A percentile compares a stretch with the other conserved stretches of the same genome.
These are phyloP conservation scores for Plasmodium relictum DNA, from an alignment of 169 alveolate species.

Conservation along the genomic window DNA sequence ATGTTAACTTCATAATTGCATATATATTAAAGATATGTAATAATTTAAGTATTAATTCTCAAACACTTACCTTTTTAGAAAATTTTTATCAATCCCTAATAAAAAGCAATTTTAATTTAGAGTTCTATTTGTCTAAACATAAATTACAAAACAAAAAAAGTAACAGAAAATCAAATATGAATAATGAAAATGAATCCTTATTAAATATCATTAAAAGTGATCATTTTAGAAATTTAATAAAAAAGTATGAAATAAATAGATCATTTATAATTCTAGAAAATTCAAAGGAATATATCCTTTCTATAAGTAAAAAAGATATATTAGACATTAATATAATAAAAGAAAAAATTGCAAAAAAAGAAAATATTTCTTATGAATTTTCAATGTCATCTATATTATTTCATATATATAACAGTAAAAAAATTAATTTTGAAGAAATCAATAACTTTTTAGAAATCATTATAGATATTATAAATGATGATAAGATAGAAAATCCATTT, in stretches of 20 bases:
- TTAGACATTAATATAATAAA: slow-evolving; percentile 29
- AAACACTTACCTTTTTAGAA: slow-evolving; percentile 27
- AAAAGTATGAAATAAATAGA: slow-evolving; percentile 23
- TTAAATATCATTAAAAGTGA: slow-evolving; percentile 5
- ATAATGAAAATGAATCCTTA: background rate
- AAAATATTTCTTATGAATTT: slow-evolving; percentile 11
- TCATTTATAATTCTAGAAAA: background rate
- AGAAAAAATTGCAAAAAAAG: background rate
- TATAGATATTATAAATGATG: slow-evolving; percentile 8
- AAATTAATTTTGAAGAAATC: slow-evolving; percentile 19
- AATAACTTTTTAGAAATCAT: slow-evolving; percentile 12
- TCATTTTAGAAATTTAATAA: slow-evolving; percentile 15
- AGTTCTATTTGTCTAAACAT: background rate
- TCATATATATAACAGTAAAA: slow-evolving; percentile 5
- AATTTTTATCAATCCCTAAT: slow-evolving; percentile 28
- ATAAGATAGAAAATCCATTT: background rate
- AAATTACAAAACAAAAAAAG: background rate
- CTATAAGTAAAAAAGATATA: background rate
- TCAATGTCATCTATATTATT: slow-evolving; percentile 14
- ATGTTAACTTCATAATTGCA: slow-evolving; percentile 20
- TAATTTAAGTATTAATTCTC: slow-evolving; percentile 24
- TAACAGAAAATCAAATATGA: background rate
- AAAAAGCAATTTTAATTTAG: slow-evolving; percentile 25
- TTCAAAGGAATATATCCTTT: slow-evolving; percentile 22
- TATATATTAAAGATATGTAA: slow-evolving; percentile 48